A percentile compares a stretch with the other conserved stretches of the same genome.
Conservation (phyloP, 768 basidiomycete genomes). For the Amanita pseudoporphyria region DNA sequence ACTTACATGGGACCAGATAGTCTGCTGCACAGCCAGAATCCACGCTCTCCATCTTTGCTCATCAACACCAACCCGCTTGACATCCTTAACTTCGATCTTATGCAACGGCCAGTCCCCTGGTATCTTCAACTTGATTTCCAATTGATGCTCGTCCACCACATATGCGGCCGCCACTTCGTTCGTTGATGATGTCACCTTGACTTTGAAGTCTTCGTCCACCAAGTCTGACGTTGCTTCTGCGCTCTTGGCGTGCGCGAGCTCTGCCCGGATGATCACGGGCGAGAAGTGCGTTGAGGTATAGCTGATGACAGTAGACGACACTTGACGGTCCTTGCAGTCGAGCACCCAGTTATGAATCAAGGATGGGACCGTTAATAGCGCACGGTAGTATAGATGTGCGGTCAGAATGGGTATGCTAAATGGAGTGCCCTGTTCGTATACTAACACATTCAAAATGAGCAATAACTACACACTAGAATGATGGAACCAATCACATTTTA, state of each 20-base stretch:
- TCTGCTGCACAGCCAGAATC: constrained; percentile 88
- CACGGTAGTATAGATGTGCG: constrained; percentile 84
- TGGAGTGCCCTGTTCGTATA: constrained; percentile 42
- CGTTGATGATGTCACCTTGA: constrained; percentile 65
- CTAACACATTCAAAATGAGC: constrained; percentile 23
- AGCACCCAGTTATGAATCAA: constrained; percentile 80
- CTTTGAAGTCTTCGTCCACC: constrained; percentile 64
- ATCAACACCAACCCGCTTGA: constrained; percentile 77
- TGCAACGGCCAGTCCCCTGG: constrained; percentile 89
- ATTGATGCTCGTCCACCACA: constrained; percentile 83
- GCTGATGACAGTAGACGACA: constrained; percentile 62
- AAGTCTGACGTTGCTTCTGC: constrained; percentile 45
- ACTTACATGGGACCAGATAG: constrained; percentile 77
- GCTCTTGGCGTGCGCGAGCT: constrained; percentile 65
- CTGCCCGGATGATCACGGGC: constrained; percentile 75
- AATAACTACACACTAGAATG: background rate
- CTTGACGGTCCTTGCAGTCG: constrained; percentile 82
- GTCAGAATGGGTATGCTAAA: constrained; percentile 58
- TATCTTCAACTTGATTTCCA: constrained; percentile 82
- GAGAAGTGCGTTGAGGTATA: constrained; percentile 86
- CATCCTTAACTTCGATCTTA: constrained; percentile 79
- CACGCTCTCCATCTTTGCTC: constrained; percentile 90
- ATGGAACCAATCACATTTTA: constrained; percentile 46
- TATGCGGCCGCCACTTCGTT: constrained; percentile 84
- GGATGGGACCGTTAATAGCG: constrained; percentile 75